Evolutionary conservation across 495 filamentous ascomycete species (phyloP), one percentile per base, ranked within the genome.

Genomic region (Aspergillus sclerotiicarbonarius): DNA sequence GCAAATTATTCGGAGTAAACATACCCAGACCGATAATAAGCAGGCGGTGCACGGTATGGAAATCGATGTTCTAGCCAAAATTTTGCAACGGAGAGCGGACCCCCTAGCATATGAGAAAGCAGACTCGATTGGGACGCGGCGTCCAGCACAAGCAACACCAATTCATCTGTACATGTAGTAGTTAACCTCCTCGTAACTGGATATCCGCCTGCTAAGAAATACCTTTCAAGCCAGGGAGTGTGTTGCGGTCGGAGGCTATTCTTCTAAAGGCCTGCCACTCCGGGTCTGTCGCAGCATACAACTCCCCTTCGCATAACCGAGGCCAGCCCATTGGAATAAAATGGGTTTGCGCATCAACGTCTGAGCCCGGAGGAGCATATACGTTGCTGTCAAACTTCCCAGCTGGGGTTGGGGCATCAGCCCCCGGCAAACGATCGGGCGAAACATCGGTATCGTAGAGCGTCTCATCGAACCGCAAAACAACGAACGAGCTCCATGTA

Each of bases 241-340:
- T 71, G 30, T 79, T 61, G 18, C 60, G 64, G 63, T 91, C 77
- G 25, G 76, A 73, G 20, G 81, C 78, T 19, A 90, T 71, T 37
- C 78, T 80, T 18, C 83, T 62, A 59, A 89, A 92, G 45, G 79
- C 73, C 62, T 81, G 75, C 87, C 87, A 91, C 67, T 92, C 90
- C 4, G 89, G 87, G 65, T 89, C 85, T 3, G 72, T 78, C 21
- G 77, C 74, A 20, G 77, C 74, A 68, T 91, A 92, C 13, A 70
- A 82, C 44, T 67, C 71, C 30, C 68, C 71, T 66, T 72, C 76
- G 66, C 61, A 76, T 73, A 72, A 74, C 50, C 62, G 83, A 65
- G 74, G 69, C 66, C 76, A 80, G n/a, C 78, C 74, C 29, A 91
- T 68, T 1, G 88, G 87, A 43, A 92, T 82, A 62, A 92, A 91